Base-by-base conservation (phyloP, 192 early-diverging fungal genomes). In the Backusella circina region DNA sequence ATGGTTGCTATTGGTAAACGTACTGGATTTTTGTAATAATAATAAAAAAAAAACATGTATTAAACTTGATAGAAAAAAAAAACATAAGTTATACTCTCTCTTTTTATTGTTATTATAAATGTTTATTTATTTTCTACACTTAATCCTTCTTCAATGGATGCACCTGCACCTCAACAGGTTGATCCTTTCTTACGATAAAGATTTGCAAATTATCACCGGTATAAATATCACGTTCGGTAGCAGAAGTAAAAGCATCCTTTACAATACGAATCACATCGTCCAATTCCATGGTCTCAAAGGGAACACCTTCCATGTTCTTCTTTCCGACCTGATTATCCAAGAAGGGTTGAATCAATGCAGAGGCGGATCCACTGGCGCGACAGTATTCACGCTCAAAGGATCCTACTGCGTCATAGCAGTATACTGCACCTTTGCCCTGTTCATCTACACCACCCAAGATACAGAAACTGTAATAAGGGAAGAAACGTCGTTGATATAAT, bases 221-320 rank as follows among this genome's bases (percentile, higher is more conserved):
- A 83, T 98, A 92, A 67, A 99, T 99, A 82, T 99, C 97, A 71
- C 98, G 94, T 88, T 99, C 98, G 2, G 98, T 93, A 18, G 97
- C 97, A 32, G 93, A 91, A 4, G 94, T 96, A 80, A 99, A 99
- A 9, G 96, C 93, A 79, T 99, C 98, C 80, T 97, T 98, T 38
- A 92, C 90, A 66, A 99, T 89, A 41, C 90, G 83, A 30, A 93
- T 65, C 6, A 92, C 96, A 74, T 87, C 73, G 0, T 93, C 93
- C 39, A 91, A 65, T 7, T 87, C 37, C 28, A 91, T 79, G 0
- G 72, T 75, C 23, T 37, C 51, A 31, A 76, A 78, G 15, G 81
- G n/a, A 28, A 50, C 87, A 41, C 79, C 79, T 9, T 81, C 76
- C 77, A 90, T 90, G 81, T 96, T 93, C 79, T 92, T 91, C 75